phyloP scores from a whole-genome alignment of 2,329 filamentous ascomycete genomes.

The Sporothrix mexicana region DNA sequence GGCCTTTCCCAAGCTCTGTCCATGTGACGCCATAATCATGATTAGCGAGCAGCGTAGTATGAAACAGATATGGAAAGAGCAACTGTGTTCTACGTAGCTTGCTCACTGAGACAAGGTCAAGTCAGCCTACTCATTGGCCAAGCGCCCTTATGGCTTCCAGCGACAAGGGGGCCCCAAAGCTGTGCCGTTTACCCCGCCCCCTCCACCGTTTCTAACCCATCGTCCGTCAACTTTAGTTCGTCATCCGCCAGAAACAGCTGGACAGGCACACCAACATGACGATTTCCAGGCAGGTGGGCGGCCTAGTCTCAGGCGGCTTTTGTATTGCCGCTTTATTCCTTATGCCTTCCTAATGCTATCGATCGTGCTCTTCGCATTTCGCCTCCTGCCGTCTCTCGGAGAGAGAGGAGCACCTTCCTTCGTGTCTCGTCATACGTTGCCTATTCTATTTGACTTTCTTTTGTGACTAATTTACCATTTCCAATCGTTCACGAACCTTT shows the following conservation, averaged over 20 bases:
- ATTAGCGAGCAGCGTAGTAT: conserved; percentile 13
- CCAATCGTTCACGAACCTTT: background rate
- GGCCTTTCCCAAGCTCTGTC: background rate
- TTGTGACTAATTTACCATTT: conserved; percentile 14
- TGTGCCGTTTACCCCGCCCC: conserved; percentile 30
- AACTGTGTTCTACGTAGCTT: background rate
- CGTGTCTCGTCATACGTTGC: background rate
- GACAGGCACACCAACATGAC: background rate
- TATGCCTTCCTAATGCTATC: conserved; percentile 8
- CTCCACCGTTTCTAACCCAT: conserved; percentile 5
- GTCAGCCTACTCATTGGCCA: background rate
- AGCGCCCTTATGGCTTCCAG: background rate
- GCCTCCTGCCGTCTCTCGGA: conserved; percentile 8
- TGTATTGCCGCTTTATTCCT: conserved; percentile 13
- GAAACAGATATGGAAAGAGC: background rate
- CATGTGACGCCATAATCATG: conserved; percentile 24
- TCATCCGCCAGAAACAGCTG: background rate
- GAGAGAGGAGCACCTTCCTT: background rate
- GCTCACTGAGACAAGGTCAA: background rate
- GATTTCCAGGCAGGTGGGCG: conserved; percentile 20
- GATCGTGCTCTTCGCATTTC: background rate
- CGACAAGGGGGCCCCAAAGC: background rate
- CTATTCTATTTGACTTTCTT: background rate
- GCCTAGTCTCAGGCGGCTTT: conserved; percentile 10
- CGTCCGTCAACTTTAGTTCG: background rate